A percentile compares a stretch with the other conserved stretches of the same genome.
Conservation (phyloP, 2,329 filamentous ascomycete species). For the Colletotrichum theobromicola region DNA sequence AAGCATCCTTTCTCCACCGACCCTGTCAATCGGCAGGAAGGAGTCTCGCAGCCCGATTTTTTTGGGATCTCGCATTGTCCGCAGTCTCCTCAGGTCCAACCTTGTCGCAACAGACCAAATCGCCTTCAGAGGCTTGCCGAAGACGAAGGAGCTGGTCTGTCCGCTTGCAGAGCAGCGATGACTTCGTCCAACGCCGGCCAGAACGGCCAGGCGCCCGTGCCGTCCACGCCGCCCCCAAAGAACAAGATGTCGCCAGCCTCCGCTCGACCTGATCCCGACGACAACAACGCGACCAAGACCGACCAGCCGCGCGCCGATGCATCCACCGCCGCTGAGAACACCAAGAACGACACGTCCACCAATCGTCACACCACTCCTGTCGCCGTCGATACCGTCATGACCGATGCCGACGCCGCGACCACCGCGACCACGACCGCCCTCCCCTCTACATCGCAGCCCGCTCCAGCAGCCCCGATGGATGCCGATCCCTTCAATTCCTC, state of each 20-base stretch:
- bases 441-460: conserved; percentile 21
- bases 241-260: neutral
- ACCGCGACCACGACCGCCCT: conserved; percentile 26
- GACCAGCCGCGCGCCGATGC: conserved; percentile 23
- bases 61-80: conserved; percentile 20
- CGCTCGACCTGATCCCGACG: conserved; percentile 9
- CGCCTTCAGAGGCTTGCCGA: conserved; percentile 23
- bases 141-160: conserved; percentile 61
- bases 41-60: conserved; percentile 21
- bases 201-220: conserved; percentile 29
- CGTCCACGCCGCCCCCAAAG: conserved; percentile 24
- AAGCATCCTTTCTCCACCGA: neutral
- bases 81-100: conserved; percentile 14
- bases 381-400: conserved; percentile 12
- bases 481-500: conserved; percentile 36
- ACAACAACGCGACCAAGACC: conserved; percentile 18
- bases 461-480: conserved; percentile 11
- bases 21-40: conserved; percentile 20
- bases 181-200: conserved; percentile 61
- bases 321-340: neutral
- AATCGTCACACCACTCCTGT: neutral
- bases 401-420: conserved; percentile 22
- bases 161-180: conserved; percentile 57
- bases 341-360: neutral
- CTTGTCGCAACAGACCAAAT: conserved; percentile 21